Conservation (phyloP, 768 basidiomycete genomes). For the Phaeotremella skinneri region DNA sequence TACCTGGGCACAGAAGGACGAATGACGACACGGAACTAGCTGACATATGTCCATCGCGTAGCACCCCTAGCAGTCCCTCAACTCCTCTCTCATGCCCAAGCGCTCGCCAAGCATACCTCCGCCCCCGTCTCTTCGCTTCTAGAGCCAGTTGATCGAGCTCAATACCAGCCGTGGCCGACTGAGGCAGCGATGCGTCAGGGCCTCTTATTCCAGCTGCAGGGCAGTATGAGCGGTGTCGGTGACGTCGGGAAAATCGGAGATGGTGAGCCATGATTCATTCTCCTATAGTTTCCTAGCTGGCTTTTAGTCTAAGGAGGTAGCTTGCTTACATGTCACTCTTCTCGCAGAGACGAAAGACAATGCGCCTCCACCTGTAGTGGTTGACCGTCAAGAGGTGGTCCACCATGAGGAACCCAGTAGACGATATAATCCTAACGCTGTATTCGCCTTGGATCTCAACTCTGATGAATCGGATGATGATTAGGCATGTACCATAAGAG, state of each 20-base stretch:
- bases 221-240: conserved; percentile 42
- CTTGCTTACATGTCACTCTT: not conserved
- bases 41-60: conserved; percentile 3
- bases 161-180: conserved; percentile 40
- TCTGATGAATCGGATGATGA: conserved; percentile 43
- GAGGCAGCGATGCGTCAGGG: conserved; percentile 41
- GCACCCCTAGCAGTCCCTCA: conserved; percentile 22
- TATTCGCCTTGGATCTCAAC: conserved; percentile 43
- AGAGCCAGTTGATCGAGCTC: conserved; percentile 25
- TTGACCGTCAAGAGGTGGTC: conserved; percentile 1
- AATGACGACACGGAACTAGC: not conserved
- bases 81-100: conserved; percentile 33
- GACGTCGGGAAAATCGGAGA: conserved; percentile 32
- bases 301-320: not conserved
- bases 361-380: not conserved
- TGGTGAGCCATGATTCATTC: conserved; percentile 20
- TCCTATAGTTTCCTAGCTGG: not conserved
- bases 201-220: conserved; percentile 34
- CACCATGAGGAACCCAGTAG: conserved; percentile 32
- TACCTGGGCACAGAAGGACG: not conserved
- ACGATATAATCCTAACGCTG: conserved; percentile 32
- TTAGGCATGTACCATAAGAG: conserved; percentile 4
- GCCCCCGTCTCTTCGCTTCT: conserved; percentile 36
- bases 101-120: conserved; percentile 31
- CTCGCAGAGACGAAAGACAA: conserved; percentile 11